Conservation (phyloP, 441 rosid species). For the Erodium chrysanthum region DNA sequence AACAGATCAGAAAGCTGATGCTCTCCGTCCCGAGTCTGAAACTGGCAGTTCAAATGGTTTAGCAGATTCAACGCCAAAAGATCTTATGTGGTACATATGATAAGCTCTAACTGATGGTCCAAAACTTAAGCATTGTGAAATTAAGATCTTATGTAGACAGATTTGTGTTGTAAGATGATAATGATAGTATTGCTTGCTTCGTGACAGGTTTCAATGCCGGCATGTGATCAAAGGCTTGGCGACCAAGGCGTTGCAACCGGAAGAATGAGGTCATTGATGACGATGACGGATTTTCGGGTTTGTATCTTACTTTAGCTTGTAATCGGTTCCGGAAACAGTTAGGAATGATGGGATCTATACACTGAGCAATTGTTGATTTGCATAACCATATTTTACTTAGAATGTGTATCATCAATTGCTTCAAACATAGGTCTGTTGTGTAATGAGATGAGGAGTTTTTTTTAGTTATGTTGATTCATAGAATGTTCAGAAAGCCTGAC, state of each 20-base stretch:
- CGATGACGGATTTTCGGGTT: not conserved
- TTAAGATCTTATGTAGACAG: not conserved
- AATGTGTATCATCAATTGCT: not conserved
- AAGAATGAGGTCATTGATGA: slow-evolving; percentile 33
- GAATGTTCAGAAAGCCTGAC: not conserved
- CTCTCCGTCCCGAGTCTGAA: slow-evolving; percentile 25
- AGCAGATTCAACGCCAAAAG: slow-evolving; percentile 29
- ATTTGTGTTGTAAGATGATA: not conserved
- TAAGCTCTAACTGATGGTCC: not conserved
- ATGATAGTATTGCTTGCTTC: not conserved
- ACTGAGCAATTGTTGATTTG: not conserved
- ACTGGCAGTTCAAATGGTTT: slow-evolving; percentile 21
- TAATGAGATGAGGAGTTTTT: not conserved
- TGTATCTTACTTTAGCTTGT: not conserved
- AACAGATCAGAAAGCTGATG: slow-evolving; percentile 23
- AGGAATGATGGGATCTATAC: not conserved
- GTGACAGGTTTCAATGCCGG: slow-evolving; percentile 68
- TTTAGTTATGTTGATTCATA: not conserved
- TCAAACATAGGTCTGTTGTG: not conserved
- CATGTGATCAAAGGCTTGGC: slow-evolving; percentile 66
- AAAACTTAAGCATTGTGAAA: too few relatives aligned
- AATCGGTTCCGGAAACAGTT: not conserved
- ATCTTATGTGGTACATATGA: slow-evolving; percentile 52
- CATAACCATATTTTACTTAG: not conserved
- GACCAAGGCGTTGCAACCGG: slow-evolving; percentile 31